Base-by-base conservation (phyloP, 768 basidiomycete species). In the Rhodotorula taiwanensis region DNA sequence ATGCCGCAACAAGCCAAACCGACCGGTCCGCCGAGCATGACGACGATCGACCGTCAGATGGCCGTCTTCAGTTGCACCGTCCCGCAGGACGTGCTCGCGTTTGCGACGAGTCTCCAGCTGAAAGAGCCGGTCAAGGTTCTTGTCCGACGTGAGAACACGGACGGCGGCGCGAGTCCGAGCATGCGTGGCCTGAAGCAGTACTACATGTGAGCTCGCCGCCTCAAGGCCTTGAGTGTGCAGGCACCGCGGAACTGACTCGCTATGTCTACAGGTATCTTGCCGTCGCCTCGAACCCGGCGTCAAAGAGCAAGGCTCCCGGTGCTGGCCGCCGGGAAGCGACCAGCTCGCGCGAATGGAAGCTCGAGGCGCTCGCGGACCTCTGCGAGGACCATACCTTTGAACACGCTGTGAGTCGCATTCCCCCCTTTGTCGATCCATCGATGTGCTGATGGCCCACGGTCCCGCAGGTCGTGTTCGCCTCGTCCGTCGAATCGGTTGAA, bases 61-160 rank as follows among this genome's bases (percentile, higher is more conserved):
- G 89, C 88, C 11, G 79, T 90, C n/a, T 97, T 97, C 77, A 94
- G 91, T 42, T 98, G 98, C 75, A 99, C 95, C 5, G 93, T 71
- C 23, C 94, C 91, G 21, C 91, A 94, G 74, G 95, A 99, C 73
- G 95, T 99, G 16, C 83, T 99, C 66, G 97, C 93, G 75, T 85
- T 99, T 45, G 92, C 92, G 2, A 84, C 89, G 57, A 84, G 87
- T 7, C 91, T 99, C 61, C 88, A 95, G 73, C 83, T 99, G 16
- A 84, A 88, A 55, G 95, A 99, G 75, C 94, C 95, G 27, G 92
- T 99, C 45, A 84, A 95, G 30, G 95, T 99, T n/a, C 84, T 99
- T 25, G 95, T 99, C 28, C 83, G 95, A 55, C 82, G 94, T 21
- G 78, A 79, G 55, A 76, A 76, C 27, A 74, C 74, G 21, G 70